These are phyloP conservation scores for Moelleriella libera DNA, from an alignment of 2,329 filamentous ascomycete genomes.

Conservation along the genomic window DNA sequence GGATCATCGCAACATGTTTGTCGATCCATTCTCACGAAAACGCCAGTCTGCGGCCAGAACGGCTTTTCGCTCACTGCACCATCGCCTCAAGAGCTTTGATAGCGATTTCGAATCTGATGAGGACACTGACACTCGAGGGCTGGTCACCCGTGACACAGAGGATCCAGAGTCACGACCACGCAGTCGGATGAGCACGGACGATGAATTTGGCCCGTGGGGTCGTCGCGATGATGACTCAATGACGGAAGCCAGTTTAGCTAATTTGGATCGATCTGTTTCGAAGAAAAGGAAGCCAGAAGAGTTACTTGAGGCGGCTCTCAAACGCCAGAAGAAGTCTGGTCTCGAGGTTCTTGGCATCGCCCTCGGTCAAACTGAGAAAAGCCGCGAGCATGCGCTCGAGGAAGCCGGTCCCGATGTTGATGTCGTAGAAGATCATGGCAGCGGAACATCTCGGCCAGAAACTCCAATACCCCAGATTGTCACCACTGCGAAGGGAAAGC, in stretches of 20 bases:
- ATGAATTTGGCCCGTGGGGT: slow-evolving; percentile 33
- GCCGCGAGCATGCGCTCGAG: slow-evolving; percentile 31
- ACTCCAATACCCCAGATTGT: slow-evolving; percentile 26
- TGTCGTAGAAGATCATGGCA: slow-evolving; percentile 24
- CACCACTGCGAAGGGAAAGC: slow-evolving; percentile 42
- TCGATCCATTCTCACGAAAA: slow-evolving; percentile 51
- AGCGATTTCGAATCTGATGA: slow-evolving; percentile 80
- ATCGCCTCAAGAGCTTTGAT: slow-evolving; percentile 47
- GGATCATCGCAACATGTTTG: slow-evolving; percentile 44
- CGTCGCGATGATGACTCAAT: slow-evolving; percentile 47
- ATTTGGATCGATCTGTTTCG: slow-evolving; percentile 37
- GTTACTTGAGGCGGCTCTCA: slow-evolving; percentile 55
- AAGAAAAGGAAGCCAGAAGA: slow-evolving; percentile 62
- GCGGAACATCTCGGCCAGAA: slow-evolving; percentile 28
- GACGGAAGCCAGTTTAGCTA: slow-evolving; percentile 58
- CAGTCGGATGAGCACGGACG: slow-evolving; percentile 57
- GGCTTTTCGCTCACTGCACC: slow-evolving; percentile 67
- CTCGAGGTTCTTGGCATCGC: slow-evolving; percentile 63
- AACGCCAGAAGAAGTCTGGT: slow-evolving; percentile 68
- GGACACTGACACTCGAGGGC: slow-evolving; percentile 44
- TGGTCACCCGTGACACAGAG: slow-evolving; percentile 62
- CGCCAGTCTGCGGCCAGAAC: slow-evolving; percentile 44
- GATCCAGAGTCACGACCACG: slow-evolving; percentile 71
- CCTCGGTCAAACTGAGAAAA: slow-evolving; percentile 36
- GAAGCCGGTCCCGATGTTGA: slow-evolving; percentile 36